Evolutionary conservation across 2,329 filamentous ascomycete species (phyloP).

Genomic region (Orbilia blumenaviensis): DNA sequence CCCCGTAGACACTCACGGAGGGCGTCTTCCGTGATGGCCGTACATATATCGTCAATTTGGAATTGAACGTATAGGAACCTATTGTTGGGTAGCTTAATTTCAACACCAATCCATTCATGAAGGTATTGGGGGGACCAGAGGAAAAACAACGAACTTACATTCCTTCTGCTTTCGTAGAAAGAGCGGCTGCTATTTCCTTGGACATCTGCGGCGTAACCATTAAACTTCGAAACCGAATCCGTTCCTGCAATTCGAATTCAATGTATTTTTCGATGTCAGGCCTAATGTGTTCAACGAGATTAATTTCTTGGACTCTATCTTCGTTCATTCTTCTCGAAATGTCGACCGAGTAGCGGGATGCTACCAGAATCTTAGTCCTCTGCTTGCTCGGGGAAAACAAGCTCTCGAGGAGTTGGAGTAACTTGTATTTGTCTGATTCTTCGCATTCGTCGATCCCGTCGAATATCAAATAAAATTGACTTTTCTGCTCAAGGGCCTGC

Average conservation of each 20-base stretch:
- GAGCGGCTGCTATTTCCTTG: slow-evolving; percentile 58
- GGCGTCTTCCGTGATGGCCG: slow-evolving; percentile 59
- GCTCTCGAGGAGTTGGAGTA: not conserved
- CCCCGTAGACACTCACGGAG: slow-evolving; percentile 58
- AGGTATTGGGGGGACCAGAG: too few relatives aligned
- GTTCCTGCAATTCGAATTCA: not conserved
- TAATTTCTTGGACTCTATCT: not conserved
- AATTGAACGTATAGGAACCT: slow-evolving; percentile 63
- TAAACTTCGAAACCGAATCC: not conserved
- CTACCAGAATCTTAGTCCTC: slow-evolving; percentile 58
- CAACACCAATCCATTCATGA: not conserved
- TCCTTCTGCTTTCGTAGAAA: slow-evolving; percentile 58
- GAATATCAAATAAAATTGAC: slow-evolving; percentile 31
- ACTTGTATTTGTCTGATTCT: slow-evolving; percentile 16
- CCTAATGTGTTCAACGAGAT: not conserved
- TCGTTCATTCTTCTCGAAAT: slow-evolving; percentile 10
- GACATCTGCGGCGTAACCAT: not conserved
- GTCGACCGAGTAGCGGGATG: slow-evolving; percentile 56
- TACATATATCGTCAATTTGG: slow-evolving; percentile 60
- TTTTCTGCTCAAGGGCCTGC: not conserved
- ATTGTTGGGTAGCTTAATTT: too few relatives aligned
- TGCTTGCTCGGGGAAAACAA: not conserved
- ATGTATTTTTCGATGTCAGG: slow-evolving; percentile 11
- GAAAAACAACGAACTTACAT: too few relatives aligned
- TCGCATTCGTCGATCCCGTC: slow-evolving; percentile 55